Evolutionary conservation across 2,329 filamentous ascomycete species (phyloP), one percentile per base, ranked within the genome.

Genomic region (Westerdykella ornata): DNA sequence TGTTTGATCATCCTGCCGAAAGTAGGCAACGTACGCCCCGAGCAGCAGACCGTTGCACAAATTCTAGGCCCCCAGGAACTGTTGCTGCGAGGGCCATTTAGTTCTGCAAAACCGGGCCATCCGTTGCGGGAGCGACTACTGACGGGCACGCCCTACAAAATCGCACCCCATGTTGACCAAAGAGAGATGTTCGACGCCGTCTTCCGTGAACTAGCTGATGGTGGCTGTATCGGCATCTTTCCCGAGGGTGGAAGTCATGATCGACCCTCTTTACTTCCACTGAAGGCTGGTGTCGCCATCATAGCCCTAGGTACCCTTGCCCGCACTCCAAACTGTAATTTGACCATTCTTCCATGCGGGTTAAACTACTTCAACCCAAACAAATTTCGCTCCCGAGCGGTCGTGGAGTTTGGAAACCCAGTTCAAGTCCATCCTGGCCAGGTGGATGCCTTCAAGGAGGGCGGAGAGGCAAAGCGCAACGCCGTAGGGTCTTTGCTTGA

Each of bases 341-440:
- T 98, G 47, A 92, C 89, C 67, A 96, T 98, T 55, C 87, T 98
- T 17, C 92, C 92, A 3, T 89, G 92, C 38, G 90, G 90, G 56
- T 96, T 98, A 92, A 98, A 98, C 68, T 98, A 98, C 68, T 98
- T 98, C 69, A 90, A 97, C 67, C 86, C 90, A 0, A 90, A 98
- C 75, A 98, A 97, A 66, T 98, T 98, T 68, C 84, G 90, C 35
- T 97, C 90, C 48, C 80, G 92, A 62, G 90, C 90, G 26, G 90
- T 98, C 4, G 82, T 97, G 45, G 92, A 98, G 62, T 98, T 97
- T 56, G 92, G 92, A 7, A 82, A 80, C 18, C 88, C 92, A 0
- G 82, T 97, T 48, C 85, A 94, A 51, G 81, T 97, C 7, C 84
- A 88, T 1, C 72, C 73, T 15, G 85, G 94, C 57, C 71, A 96